Evolutionary conservation across 352 stramenopile genomes (phyloP).

Genomic region (Pythium aristosporum): DNA sequence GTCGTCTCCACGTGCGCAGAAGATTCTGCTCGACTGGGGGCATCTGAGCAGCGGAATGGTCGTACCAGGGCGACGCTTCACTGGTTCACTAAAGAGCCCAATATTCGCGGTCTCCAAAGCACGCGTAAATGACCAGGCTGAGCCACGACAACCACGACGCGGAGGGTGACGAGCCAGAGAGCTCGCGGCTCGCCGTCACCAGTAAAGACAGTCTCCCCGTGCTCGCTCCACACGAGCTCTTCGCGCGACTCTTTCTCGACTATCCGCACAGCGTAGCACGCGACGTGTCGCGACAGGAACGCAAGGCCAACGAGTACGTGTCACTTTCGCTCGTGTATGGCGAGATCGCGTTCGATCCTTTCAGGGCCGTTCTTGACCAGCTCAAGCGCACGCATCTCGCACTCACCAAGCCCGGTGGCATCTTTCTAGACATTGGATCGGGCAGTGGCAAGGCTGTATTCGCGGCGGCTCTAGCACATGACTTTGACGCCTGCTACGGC

Average conservation of each 20-base stretch:
- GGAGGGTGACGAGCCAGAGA: neutral
- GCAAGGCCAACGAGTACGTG: constrained; percentile 53
- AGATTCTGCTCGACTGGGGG: neutral
- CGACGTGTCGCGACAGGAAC: constrained; percentile 42
- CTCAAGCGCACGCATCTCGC: constrained; percentile 62
- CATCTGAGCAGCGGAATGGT: neutral
- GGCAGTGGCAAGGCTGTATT: constrained; percentile 89
- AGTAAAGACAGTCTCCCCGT: constrained; percentile 4
- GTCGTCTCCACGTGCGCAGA: neutral
- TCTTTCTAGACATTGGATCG: constrained; percentile 88
- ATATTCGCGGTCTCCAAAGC: neutral
- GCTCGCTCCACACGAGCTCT: constrained; percentile 29
- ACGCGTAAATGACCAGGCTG: neutral
- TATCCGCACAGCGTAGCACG: constrained; percentile 42
- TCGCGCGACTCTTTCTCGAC: constrained; percentile 46
- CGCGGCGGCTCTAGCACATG: constrained; percentile 74
- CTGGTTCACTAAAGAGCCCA: neutral
- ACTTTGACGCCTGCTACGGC: constrained; percentile 83
- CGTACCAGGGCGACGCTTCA: neutral
- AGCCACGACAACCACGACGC: constrained; percentile 4
- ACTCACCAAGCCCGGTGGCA: constrained; percentile 59
- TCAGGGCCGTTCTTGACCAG: constrained; percentile 62
- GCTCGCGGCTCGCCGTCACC: neutral
- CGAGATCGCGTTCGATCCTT: constrained; percentile 85
- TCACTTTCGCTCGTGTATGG: constrained; percentile 86